Conservation (phyloP, 1,139 yeast species). For the Pichia sp. region DNA sequence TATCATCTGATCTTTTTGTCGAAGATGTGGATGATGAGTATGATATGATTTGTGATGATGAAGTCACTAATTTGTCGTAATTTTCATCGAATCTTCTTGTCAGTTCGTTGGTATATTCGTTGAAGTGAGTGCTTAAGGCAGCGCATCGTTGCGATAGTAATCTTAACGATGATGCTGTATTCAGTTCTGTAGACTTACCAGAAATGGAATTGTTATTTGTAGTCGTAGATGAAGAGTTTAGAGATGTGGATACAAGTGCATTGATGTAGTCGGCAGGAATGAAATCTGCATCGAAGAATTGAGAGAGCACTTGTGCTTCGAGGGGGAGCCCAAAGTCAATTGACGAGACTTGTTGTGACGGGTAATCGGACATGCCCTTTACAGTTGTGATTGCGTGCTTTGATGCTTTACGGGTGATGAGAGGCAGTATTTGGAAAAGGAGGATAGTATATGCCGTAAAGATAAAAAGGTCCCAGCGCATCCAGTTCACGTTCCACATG, state of each 20-base stretch:
- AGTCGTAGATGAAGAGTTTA: constrained; percentile 7
- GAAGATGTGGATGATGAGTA: constrained; percentile 14
- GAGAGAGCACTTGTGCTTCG: constrained; percentile 31
- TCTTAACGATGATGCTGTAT: constrained; percentile 25
- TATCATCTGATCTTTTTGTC: constrained; percentile 24
- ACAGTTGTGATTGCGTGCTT: no score
- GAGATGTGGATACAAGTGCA: constrained; percentile 32
- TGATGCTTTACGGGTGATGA: no score
- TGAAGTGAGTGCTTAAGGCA: constrained; percentile 48
- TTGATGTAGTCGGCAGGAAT: constrained; percentile 45
- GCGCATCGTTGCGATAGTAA: constrained; percentile 32
- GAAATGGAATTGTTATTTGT: constrained; percentile 16
- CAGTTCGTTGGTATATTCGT: constrained; percentile 52
- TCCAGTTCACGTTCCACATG: no score
- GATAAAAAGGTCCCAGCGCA: no score
- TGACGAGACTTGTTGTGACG: not conserved
- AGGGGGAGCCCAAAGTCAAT: constrained; percentile 11
- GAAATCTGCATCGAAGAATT: constrained; percentile 42
- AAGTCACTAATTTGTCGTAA: constrained; percentile 36
- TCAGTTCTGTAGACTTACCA: constrained; percentile 13
- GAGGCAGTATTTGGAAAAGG: no score
- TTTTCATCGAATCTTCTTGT: constrained; percentile 43
- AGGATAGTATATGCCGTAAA: no score
- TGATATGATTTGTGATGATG: constrained; percentile 33
- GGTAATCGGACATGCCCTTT: not conserved